Evolutionary conservation across 2,329 filamentous ascomycete genomes (phyloP).

Genomic region (Talaromyces rugulosus): DNA sequence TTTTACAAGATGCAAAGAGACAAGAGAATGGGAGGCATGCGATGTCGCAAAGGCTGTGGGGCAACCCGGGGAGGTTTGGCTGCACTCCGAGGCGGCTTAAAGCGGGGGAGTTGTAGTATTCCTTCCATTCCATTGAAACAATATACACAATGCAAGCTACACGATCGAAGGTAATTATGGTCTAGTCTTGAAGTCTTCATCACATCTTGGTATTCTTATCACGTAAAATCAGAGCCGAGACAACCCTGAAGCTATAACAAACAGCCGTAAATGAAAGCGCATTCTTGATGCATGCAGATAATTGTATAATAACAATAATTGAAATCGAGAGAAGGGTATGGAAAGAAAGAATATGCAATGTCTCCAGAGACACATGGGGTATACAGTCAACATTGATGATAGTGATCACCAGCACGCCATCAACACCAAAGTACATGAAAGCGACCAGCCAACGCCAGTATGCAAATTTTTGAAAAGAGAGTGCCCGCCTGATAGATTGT

Average conservation of each 20-base stretch:
- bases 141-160: too few species aligned
- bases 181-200: neutral
- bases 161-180: neutral
- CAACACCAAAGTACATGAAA: neutral
- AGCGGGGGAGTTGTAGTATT: neutral
- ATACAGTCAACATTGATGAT: neutral
- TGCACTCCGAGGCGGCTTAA: constrained; percentile 15
- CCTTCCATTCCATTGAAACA: too few species aligned
- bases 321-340: neutral
- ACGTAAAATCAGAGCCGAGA: neutral
- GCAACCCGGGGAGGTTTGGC: constrained; percentile 22
- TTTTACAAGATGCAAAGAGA: neutral
- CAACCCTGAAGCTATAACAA: neutral
- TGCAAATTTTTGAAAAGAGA: neutral
- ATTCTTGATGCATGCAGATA: neutral
- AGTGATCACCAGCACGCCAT: neutral
- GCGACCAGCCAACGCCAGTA: neutral
- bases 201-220: neutral
- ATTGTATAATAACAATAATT: neutral
- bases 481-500: neutral
- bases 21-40: neutral
- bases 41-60: constrained; percentile 8
- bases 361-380: neutral
- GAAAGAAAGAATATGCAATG: neutral
- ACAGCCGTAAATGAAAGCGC: neutral